phyloP scores from a whole-genome alignment of 2,329 filamentous ascomycete genomes.

The Trichoderma polysporum region DNA sequence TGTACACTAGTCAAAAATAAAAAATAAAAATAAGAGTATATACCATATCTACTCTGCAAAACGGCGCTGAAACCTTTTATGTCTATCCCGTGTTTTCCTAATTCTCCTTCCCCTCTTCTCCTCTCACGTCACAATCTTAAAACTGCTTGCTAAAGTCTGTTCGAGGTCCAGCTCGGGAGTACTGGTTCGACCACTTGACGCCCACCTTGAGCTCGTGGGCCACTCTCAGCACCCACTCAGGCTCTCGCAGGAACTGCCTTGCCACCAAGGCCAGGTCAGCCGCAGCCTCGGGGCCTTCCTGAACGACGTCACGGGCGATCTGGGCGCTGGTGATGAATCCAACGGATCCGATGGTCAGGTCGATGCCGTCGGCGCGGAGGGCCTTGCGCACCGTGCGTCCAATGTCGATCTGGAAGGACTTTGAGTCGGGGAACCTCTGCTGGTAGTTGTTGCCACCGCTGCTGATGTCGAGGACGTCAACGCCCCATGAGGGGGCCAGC shows the following conservation, averaged over 20 bases:
- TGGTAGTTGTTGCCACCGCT: conserved; percentile 67
- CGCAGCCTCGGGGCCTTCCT: conserved; percentile 38
- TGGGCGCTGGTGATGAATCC: conserved; percentile 70
- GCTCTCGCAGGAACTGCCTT: conserved; percentile 78
- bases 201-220: conserved; percentile 71
- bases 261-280: conserved; percentile 73
- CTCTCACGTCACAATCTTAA: not conserved
- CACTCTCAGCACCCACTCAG: conserved; percentile 71
- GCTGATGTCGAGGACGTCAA: conserved; percentile 83
- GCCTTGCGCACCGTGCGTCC: conserved; percentile 70
- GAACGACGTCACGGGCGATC: conserved; percentile 61
- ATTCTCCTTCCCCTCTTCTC: not conserved
- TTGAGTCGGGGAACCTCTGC: conserved; percentile 60
- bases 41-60: not conserved
- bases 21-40: not conserved
- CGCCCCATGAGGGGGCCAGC: conserved; percentile 67
- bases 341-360: conserved; percentile 69
- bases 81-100: not conserved
- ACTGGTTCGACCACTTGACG: conserved; percentile 72
- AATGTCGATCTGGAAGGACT: conserved; percentile 73
- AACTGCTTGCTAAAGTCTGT: conserved; percentile 20
- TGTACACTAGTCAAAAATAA: not conserved
- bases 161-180: conserved; percentile 37
- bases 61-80: not conserved
- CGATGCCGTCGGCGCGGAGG: conserved; percentile 47